Evolutionary conservation across 2,329 filamentous ascomycete genomes (phyloP).

Genomic region (Claviceps cyperi): DNA sequence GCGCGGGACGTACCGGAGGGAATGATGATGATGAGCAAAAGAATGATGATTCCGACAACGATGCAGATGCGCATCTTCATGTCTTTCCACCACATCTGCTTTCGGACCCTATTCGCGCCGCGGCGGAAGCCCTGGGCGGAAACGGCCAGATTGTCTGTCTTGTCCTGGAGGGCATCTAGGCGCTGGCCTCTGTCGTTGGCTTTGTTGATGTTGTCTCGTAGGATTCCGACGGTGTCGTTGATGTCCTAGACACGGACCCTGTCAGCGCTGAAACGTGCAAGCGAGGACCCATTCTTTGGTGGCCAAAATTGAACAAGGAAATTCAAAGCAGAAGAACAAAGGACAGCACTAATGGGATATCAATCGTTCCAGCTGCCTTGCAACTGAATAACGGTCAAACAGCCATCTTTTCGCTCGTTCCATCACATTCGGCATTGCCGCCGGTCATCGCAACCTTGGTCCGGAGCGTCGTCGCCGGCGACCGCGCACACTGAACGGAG

Average conservation of each 20-base stretch:
- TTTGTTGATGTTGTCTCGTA: conserved; percentile 97
- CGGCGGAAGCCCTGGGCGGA: conserved; percentile 93
- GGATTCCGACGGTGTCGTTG: conserved; percentile 84
- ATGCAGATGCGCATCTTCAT: conserved; percentile 99
- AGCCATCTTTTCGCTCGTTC: too few species aligned
- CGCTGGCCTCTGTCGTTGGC: conserved; percentile 84
- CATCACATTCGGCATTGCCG: too few species aligned
- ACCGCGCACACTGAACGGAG: too few species aligned
- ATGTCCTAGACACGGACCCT: conserved; percentile 58
- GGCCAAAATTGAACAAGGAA: too few species aligned
- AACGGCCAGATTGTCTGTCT: conserved; percentile 84
- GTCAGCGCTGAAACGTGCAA: not conserved
- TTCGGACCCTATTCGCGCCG: conserved; percentile 88
- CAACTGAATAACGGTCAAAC: too few species aligned
- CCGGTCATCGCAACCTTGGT: too few species aligned
- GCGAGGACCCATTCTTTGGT: not conserved
- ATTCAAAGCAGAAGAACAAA: not conserved
- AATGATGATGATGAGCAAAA: conserved; percentile 88
- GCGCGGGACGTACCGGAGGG: conserved; percentile 54
- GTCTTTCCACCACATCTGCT: conserved; percentile 99
- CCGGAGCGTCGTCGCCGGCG: too few species aligned
- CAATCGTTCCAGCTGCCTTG: too few species aligned
- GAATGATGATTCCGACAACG: conserved; percentile 76
- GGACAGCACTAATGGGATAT: not conserved
- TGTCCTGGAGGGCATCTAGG: conserved; percentile 78